Conservation (phyloP, 352 stramenopile species). For the Pythium folliculosum region DNA sequence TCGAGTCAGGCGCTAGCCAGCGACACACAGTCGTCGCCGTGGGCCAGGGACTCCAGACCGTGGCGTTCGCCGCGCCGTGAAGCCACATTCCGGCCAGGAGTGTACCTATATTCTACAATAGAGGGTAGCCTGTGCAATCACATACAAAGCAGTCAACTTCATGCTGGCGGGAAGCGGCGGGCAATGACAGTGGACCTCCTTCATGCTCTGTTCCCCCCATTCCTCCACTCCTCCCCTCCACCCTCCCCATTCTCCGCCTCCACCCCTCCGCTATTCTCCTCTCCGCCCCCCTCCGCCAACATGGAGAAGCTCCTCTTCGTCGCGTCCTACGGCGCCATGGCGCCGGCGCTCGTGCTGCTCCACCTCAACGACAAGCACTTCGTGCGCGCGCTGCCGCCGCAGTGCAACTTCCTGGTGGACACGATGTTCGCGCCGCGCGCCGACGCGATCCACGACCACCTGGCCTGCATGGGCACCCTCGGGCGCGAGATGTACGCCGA, state of each 20-base stretch:
- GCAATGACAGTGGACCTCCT: not conserved
- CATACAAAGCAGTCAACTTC: not conserved
- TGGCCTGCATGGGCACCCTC: conserved; percentile 30
- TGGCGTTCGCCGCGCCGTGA: conserved; percentile 37
- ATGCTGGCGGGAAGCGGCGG: not conserved
- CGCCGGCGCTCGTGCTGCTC: conserved; percentile 30
- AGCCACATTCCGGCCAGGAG: not conserved
- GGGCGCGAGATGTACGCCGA: conserved; percentile 31
- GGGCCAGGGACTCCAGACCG: conserved; percentile 74
- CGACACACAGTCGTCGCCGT: conserved; percentile 55
- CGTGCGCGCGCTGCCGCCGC: conserved; percentile 15
- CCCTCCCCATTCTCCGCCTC: not conserved
- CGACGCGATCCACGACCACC: conserved; percentile 27
- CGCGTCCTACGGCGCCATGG: conserved; percentile 24
- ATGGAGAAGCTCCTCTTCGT: conserved; percentile 29
- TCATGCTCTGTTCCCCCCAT: no score
- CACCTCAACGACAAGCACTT: conserved; percentile 18
- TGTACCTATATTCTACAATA: conserved; percentile 12
- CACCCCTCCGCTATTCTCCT: not conserved
- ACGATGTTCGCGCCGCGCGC: conserved; percentile 14
- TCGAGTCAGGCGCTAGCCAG: conserved; percentile 10
- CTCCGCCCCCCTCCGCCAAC: not conserved
- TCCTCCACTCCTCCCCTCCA: not conserved
- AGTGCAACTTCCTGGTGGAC: conserved; percentile 34
- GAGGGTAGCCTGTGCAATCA: not conserved